These are phyloP conservation scores for Leersia perrieri DNA, from an alignment of 176 grass and related monocot species.

Conservation along the genomic window DNA sequence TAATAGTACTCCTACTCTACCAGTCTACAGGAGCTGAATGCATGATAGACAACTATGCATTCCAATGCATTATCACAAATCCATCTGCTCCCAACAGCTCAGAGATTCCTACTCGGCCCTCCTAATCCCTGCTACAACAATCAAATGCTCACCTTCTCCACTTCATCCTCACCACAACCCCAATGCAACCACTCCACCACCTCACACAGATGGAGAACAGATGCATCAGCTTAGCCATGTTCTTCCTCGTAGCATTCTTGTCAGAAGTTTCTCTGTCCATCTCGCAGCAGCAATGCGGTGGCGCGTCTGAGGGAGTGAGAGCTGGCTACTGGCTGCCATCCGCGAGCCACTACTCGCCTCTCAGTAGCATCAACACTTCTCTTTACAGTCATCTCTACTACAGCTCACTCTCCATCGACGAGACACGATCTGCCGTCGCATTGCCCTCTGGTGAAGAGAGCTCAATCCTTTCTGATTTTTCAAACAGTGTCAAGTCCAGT, in stretches of 20 bases:
- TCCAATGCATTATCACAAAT: constrained; percentile 7
- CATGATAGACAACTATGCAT: constrained; percentile 1
- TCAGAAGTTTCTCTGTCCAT: background rate
- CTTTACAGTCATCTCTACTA: constrained; percentile 82
- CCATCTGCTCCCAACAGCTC: constrained; percentile 34
- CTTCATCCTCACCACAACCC: constrained; percentile 13
- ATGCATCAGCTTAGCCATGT: constrained; percentile 21
- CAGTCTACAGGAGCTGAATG: background rate
- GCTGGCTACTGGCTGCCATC: constrained; percentile 61
- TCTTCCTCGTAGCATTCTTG: constrained; percentile 11
- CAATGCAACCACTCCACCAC: constrained; percentile 6
- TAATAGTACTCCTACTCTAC: background rate
- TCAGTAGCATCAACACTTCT: constrained; percentile 50
- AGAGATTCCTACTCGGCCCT: constrained; percentile 24
- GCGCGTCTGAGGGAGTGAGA: constrained; percentile 35
- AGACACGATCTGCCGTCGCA: constrained; percentile 6
- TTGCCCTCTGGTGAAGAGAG: constrained; percentile 18
- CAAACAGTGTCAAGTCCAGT: constrained; percentile 40
- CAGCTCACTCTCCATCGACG: constrained; percentile 54
- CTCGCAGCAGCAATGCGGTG: background rate
- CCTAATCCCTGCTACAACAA: background rate
- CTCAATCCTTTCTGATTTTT: constrained; percentile 35
- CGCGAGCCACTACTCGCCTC: constrained; percentile 45
- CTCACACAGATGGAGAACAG: constrained; percentile 11
- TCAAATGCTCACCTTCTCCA: constrained; percentile 37